These are phyloP conservation scores for Iberis pinnata DNA, from an alignment of 345 rosid species.

Conservation along the genomic window DNA sequence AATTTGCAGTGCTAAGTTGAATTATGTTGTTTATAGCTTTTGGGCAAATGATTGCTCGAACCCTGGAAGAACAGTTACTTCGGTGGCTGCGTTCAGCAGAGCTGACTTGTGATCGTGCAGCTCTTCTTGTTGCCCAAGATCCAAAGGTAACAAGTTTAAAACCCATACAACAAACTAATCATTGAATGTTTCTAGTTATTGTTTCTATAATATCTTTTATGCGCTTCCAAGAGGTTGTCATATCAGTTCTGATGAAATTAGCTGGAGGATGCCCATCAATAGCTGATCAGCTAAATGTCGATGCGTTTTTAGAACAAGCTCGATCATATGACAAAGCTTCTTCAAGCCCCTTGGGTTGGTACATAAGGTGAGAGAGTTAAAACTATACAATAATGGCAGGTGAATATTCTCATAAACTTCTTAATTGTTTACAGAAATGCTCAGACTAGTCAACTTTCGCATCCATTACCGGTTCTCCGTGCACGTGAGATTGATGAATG, in stretches of 20 bases:
- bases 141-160: conserved; percentile 17
- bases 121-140: conserved; percentile 93
- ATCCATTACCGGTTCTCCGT: conserved; percentile 94
- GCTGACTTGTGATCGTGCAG: conserved; percentile 96
- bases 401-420: too few species aligned
- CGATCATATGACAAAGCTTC: conserved; percentile 92
- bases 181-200: not conserved
- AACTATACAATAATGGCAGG: not conserved
- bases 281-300: conserved; percentile 75
- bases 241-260: conserved; percentile 43
- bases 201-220: conserved; percentile 7
- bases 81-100: conserved; percentile 85
- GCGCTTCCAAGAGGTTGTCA: conserved; percentile 83
- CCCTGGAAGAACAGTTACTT: conserved; percentile 76
- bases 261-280: too few species aligned
- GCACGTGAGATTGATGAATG: conserved; percentile 95
- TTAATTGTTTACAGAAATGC: conserved; percentile 56
- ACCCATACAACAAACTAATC: not conserved
- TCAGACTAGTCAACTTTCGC: conserved; percentile 89
- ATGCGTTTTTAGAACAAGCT: conserved; percentile 91
- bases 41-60: conserved; percentile 78
- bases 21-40: conserved; percentile 41
- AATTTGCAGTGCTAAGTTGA: conserved; percentile 11
- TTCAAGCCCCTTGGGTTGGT: conserved; percentile 84
- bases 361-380: conserved; percentile 55